A percentile compares a stretch with the other conserved stretches of the same genome.
phyloP scores from a whole-genome alignment of 306 rosid species.

The Vigna unguiculata region DNA sequence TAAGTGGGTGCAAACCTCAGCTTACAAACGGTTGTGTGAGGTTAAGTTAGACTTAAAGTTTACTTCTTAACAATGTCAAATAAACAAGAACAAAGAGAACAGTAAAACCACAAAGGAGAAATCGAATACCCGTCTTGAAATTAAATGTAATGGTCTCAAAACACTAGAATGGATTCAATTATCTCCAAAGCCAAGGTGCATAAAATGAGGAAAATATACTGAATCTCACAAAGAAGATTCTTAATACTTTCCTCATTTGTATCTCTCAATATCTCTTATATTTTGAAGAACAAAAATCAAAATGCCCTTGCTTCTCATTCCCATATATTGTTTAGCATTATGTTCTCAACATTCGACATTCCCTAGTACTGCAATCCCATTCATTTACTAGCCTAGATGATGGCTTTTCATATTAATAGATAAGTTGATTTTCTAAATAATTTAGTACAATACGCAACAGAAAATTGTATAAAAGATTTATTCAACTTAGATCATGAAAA shows the following conservation, averaged over 20 bases:
- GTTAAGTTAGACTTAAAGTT: no score
- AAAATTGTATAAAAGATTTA: constrained; percentile 16
- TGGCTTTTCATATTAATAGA: background rate
- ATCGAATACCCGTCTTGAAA: constrained; percentile 6
- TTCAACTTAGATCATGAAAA: constrained; percentile 16
- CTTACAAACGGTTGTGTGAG: no score
- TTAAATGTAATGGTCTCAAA: background rate
- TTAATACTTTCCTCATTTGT: background rate
- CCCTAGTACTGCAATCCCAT: background rate
- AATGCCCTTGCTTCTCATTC: background rate
- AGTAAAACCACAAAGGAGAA: background rate
- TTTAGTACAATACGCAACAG: constrained; percentile 7
- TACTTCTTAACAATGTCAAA: no score
- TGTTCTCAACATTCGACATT: constrained; percentile 19
- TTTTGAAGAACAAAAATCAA: constrained; percentile 8
- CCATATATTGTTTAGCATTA: constrained; percentile 4
- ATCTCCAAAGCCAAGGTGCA: background rate
- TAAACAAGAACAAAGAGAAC: background rate
- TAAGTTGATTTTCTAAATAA: background rate
- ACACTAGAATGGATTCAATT: background rate
- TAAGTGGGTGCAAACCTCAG: no score
- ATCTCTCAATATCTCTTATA: background rate
- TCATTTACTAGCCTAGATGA: constrained; percentile 1
- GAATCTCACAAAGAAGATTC: background rate
- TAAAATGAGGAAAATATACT: background rate